Percentiles rank a stretch among this genome's conserved stretches.
Conservation (phyloP, 169 alveolate genomes). For the Eimeria nieschulzi region DNA sequence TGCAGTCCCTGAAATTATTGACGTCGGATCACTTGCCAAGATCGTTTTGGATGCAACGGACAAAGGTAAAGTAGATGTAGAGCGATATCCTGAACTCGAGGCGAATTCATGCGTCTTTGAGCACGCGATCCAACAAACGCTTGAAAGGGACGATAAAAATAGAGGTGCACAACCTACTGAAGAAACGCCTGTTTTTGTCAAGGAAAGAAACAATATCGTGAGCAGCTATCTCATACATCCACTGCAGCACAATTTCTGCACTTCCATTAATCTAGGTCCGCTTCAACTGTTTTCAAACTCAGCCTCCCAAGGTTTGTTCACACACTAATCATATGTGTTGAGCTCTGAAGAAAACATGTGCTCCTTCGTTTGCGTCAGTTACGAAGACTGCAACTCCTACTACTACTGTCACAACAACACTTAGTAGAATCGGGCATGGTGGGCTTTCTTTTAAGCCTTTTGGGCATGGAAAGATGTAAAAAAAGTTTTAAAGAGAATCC, state of each 20-base stretch:
- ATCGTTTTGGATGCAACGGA: slow-evolving; percentile 4
- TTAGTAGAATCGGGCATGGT: slow-evolving; percentile 5
- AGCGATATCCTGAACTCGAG: slow-evolving; percentile 20
- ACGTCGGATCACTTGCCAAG: neutral
- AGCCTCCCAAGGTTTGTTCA: too few species aligned
- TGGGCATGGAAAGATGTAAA: neutral
- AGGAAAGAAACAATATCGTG: neutral
- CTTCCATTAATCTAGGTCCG: neutral
- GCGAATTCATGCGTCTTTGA: slow-evolving; percentile 44
- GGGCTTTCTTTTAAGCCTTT: slow-evolving; percentile 43
- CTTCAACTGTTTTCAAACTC: neutral
- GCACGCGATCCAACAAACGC: neutral
- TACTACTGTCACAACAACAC: slow-evolving; percentile 21
- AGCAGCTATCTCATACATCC: neutral
- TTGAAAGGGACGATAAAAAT: too few species aligned
- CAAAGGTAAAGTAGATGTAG: neutral
- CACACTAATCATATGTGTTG: too few species aligned
- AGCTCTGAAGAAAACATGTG: neutral
- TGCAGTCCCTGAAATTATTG: slow-evolving; percentile 30
- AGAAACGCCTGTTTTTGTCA: neutral
- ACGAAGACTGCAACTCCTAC: neutral
- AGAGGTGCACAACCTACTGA: neutral
- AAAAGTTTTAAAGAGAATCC: neutral
- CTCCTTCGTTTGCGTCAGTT: slow-evolving; percentile 10
- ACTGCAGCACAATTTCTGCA: neutral